Evolutionary conservation across 1,139 yeast genomes (phyloP), one percentile per base, ranked within the genome.

Genomic region (Diutina ranongensis): DNA sequence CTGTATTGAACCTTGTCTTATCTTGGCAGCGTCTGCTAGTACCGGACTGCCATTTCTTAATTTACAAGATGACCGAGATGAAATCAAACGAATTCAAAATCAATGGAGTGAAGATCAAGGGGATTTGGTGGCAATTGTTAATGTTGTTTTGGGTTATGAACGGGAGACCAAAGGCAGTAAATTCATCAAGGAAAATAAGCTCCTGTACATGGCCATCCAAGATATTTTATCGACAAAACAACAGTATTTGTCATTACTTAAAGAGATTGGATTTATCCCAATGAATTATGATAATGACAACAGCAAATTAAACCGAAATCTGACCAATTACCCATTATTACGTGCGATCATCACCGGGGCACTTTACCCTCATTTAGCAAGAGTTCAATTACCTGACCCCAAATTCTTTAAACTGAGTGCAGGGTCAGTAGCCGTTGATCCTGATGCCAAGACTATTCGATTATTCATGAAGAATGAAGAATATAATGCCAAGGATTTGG

Each of bases 391-490:
- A 33, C 97, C 97, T 0, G 88, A 85, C 51, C 78, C 89, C 7
- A 85, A 83, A 54, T 92, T 67, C 57, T 67, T 79, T 46, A 75
- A 79, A 42, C 78, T 87, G 1, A 67, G 81, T 32, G 74, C 80
- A 2, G 98, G 98, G 32, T 74, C 97, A 0, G 71, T 92, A 45
- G 92, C 85, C 47, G 72, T 79, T 32, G 96, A 88, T 53, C 85
- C 89, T 0, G 97, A 89, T 56, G 85, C 92, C 1, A 75, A 71
- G 49, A 68, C 72, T 48, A 82, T 84, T 49, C 83, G 80, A 56
- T 78, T 79, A 50, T 89, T 87, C 85, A 71, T 82, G 45, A 64
- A 83, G 55, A 80, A 79, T 55, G 83, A 77, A 47, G 54, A 45
- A 28, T 58, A 42, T 47, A 49, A 55, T 2, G 49, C 46, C 7